These are phyloP conservation scores for Hirschioporus abietinus DNA, from an alignment of 768 basidiomycete genomes.

Conservation along the genomic window DNA sequence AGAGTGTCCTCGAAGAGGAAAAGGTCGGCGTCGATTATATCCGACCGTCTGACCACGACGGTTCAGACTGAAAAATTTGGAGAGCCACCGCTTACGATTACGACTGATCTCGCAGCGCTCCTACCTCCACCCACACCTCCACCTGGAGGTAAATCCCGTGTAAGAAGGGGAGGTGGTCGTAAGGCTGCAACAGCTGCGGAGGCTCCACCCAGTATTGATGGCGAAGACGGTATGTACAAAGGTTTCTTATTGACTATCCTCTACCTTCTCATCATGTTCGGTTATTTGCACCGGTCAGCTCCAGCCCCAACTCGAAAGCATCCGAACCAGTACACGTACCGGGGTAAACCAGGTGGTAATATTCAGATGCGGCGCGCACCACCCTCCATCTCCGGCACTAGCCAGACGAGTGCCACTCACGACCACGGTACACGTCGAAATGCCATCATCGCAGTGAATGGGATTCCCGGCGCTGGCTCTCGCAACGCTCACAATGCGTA, in stretches of 20 bases:
- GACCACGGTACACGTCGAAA: constrained; percentile 49
- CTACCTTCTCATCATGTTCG: neutral
- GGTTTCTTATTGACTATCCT: neutral
- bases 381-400: constrained; percentile 22
- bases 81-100: constrained; percentile 4
- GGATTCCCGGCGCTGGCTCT: constrained; percentile 29
- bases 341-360: constrained; percentile 18
- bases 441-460: constrained; percentile 32
- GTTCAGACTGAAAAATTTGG: constrained; percentile 39
- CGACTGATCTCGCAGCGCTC: constrained; percentile 22
- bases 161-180: constrained; percentile 37
- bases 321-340: constrained; percentile 44
- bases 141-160: constrained; percentile 23
- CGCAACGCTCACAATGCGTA: constrained; percentile 38
- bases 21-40: constrained; percentile 67
- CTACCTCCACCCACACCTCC: constrained; percentile 19
- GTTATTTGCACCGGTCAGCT: neutral
- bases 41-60: constrained; percentile 45
- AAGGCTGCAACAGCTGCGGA: constrained; percentile 6
- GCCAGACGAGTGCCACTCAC: constrained; percentile 27
- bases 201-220: constrained; percentile 31
- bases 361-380: constrained; percentile 28
- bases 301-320: constrained; percentile 28
- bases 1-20: constrained; percentile 65
- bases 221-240: constrained; percentile 52